Conservation (phyloP, 2,329 filamentous ascomycete species). For the Fusarium xyrophilum region DNA sequence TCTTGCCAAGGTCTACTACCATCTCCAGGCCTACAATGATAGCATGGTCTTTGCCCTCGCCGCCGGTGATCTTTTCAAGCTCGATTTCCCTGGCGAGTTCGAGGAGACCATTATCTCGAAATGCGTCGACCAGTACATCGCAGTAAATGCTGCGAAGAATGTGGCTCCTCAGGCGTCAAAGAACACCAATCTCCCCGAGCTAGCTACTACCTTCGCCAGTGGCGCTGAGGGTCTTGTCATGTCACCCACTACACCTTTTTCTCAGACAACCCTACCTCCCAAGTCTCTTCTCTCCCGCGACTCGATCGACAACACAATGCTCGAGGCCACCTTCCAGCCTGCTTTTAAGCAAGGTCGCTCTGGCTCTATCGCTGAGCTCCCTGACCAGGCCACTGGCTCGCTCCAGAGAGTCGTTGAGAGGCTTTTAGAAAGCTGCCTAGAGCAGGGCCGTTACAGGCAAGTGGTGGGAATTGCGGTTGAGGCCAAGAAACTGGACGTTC, state of each 20-base stretch:
- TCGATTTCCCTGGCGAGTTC: slow-evolving; percentile 90
- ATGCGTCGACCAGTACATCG: slow-evolving; percentile 97
- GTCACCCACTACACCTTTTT: slow-evolving; percentile 94
- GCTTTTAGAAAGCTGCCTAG: slow-evolving; percentile 89
- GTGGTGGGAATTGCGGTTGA: slow-evolving; percentile 97
- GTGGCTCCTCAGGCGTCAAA: slow-evolving; percentile 52
- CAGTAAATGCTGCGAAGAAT: slow-evolving; percentile 66
- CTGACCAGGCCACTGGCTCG: slow-evolving; percentile 75
- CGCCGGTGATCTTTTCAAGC: slow-evolving; percentile 92
- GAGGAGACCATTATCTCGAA: slow-evolving; percentile 99
- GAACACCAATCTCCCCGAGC: slow-evolving; percentile 64
- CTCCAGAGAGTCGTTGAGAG: slow-evolving; percentile 85
- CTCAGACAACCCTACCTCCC: slow-evolving; percentile 88
- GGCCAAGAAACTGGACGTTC: slow-evolving; percentile 86
- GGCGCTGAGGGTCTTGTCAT: slow-evolving; percentile 75
- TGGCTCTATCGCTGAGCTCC: slow-evolving; percentile 69
- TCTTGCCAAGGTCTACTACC: slow-evolving; percentile 97
- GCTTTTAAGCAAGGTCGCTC: slow-evolving; percentile 61
- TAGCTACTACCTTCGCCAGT: slow-evolving; percentile 80
- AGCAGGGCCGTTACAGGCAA: slow-evolving; percentile 87
- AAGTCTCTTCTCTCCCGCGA: slow-evolving; percentile 93
- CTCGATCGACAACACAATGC: slow-evolving; percentile 68
- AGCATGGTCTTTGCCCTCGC: slow-evolving; percentile 98
- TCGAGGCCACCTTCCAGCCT: slow-evolving; percentile 65
- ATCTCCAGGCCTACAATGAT: slow-evolving; percentile 98